A percentile compares a stretch with the other conserved stretches of the same genome.
Evolutionary conservation across 2,329 filamentous ascomycete genomes (phyloP).

Genomic region (Apiospora hydei): DNA sequence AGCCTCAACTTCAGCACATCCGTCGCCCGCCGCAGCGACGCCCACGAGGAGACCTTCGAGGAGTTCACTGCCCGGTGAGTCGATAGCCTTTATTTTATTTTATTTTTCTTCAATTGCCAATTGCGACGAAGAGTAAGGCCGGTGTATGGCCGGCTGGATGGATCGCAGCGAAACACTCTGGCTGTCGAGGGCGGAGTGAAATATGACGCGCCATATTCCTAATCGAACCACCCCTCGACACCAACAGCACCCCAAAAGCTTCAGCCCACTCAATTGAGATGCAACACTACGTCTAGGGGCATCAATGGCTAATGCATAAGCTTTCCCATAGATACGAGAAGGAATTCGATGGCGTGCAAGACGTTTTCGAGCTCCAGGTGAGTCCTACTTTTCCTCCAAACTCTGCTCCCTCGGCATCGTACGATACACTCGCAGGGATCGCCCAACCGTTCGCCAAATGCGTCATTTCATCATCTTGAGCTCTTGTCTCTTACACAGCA

Average conservation of each 20-base stretch:
- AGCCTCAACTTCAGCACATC: slow-evolving; percentile 69
- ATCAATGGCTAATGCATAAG: slow-evolving; percentile 48
- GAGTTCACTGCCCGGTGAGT: slow-evolving; percentile 96
- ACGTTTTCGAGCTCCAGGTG: slow-evolving; percentile 99
- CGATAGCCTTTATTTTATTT: slow-evolving; percentile 33
- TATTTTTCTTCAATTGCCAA: neutral
- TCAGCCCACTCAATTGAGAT: slow-evolving; percentile 36
- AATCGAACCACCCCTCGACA: slow-evolving; percentile 18
- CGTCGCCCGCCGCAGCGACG: slow-evolving; percentile 58
- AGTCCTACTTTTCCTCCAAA: slow-evolving; percentile 40
- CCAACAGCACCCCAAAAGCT: slow-evolving; percentile 26
- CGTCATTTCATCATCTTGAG: slow-evolving; percentile 25
- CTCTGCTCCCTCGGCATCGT: slow-evolving; percentile 25
- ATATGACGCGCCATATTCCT: slow-evolving; percentile 18
- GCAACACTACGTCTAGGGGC: slow-evolving; percentile 6
- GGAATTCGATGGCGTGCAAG: slow-evolving; percentile 96
- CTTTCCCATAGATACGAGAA: slow-evolving; percentile 84
- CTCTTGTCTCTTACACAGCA: neutral
- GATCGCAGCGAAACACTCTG: slow-evolving; percentile 11
- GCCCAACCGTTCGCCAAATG: slow-evolving; percentile 33
- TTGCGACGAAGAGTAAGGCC: neutral
- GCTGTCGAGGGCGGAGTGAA: slow-evolving; percentile 13
- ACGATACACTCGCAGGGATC: slow-evolving; percentile 15
- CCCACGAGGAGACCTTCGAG: slow-evolving; percentile 96
- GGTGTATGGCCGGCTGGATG: slow-evolving; percentile 15